Evolutionary conservation across 2,329 filamentous ascomycete genomes (phyloP), one percentile per base, ranked within the genome.

Genomic region (Fusarium poae): DNA sequence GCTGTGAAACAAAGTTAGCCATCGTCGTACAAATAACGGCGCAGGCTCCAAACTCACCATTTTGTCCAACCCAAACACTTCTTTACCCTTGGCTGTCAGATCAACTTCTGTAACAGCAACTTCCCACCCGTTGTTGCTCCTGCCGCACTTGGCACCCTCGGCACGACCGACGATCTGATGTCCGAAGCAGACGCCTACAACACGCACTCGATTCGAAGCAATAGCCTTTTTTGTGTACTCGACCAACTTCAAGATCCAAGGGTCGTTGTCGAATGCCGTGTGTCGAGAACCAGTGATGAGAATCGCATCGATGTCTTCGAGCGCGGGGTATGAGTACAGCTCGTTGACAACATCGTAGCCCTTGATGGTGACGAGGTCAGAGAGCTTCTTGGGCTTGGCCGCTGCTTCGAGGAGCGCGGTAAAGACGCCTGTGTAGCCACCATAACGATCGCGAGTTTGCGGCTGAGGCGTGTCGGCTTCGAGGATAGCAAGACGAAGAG

Each of bases 381-480:
- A 68, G 2, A 88, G 77, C 5, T 81, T 76, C 5, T 73, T 78
- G 0, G 83, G 77, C 9, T 83, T 79, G 44, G 86, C 87, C 10
- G 87, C 86, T 43, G 81, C 79, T 48, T 81, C 75, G 52, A 93
- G 84, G 12, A 93, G 84, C 35, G 84, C 75, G 20, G 81, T 84
- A 79, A 93, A 93, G 62, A 93, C 86, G 66, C 88, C 90, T 65
- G 89, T 88, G 80, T 97, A 97, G 63, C 85, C 85, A 52, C 88
- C 87, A 79, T 91, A 94, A 73, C 88, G 88, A 57, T 84, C 84
- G 56, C 86, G 82, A 37, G 91, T 87, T 43, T 85, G 79, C 2
- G 88, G 86, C 50, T 91, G 83, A 2, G 93, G 93, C 2, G 88
- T 92, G 80, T 97, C 95, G 82, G 92, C 91, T 84, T 97, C 93